Conservation (phyloP, 495 filamentous ascomycete species). For the Lepidopterella palustris region DNA sequence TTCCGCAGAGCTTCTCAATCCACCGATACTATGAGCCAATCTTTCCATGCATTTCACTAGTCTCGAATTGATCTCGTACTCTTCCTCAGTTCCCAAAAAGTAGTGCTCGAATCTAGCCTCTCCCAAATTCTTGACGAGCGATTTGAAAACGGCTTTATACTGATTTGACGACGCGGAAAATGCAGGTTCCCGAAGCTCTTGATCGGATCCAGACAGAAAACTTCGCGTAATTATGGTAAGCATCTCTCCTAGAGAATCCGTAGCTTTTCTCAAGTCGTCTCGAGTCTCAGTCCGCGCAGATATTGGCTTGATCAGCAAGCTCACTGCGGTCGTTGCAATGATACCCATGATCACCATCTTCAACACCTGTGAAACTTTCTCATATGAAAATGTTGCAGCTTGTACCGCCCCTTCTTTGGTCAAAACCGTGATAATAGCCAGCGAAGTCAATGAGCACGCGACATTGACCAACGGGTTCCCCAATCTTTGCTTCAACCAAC, state of each 20-base stretch:
- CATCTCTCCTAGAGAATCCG: conserved; percentile 72
- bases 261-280: conserved; percentile 65
- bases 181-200: conserved; percentile 57
- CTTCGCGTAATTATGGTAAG: conserved; percentile 73
- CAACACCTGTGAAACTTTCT: conserved; percentile 79
- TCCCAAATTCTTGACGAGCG: conserved; percentile 70
- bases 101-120: conserved; percentile 92
- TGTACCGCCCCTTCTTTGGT: conserved; percentile 90
- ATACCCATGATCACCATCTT: conserved; percentile 91
- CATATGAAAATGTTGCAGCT: conserved; percentile 66
- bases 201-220: conserved; percentile 79
- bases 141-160: conserved; percentile 63
- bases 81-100: conserved; percentile 69
- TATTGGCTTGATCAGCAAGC: conserved; percentile 70
- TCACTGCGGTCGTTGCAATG: conserved; percentile 64
- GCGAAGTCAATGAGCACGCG: conserved; percentile 80
- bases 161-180: conserved; percentile 60
- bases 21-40: conserved; percentile 84
- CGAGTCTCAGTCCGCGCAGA: conserved; percentile 73
- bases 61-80: conserved; percentile 72
- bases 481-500: conserved; percentile 85
- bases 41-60: conserved; percentile 81
- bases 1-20: conserved; percentile 78
- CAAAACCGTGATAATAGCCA: conserved; percentile 84
- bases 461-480: conserved; percentile 85